Base-by-base conservation (phyloP, 2,329 filamentous ascomycete species). In the Myriosclerotinia scirpicola region DNA sequence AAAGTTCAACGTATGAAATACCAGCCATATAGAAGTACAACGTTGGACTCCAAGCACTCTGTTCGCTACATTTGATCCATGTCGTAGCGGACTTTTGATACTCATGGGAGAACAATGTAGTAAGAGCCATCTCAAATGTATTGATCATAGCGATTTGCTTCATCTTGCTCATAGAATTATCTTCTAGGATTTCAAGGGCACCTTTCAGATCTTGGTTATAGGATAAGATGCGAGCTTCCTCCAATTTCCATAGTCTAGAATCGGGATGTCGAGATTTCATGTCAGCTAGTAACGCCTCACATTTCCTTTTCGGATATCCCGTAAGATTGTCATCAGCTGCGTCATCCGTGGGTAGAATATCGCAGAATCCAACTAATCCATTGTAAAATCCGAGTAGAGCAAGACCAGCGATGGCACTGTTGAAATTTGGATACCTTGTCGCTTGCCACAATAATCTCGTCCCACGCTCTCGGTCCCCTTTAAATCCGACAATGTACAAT, bases 1-100 rank as follows among this genome's bases (percentile, higher is more conserved):
- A 98, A 6, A 92, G 81, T 73, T 95, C 92, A 1, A 98, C 79
- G 71, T 96, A 88, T 0, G 90, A 89, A 15, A 85, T 84, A 9
- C 89, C 95, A 1, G 91, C 90, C 70, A 96, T 90, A 79, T 93
- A 98, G 76, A 92, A 92, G 79, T 99, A 98, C 64, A 98, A 77
- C 0, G 89, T 87, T 63, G 93, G 92, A 66, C 90, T 93, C 95
- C 95, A 98, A 72, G 91, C 91, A 78, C 97, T 97, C 65, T 95
- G 83, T 65, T 91, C 88, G 14, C 91, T 81, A 71, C 91, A 93
- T 70, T 85, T 76, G 52, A 93, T 78, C 78, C 97, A 98, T 0
- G 87, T 84, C 66, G 89, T 83, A 3, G 91, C 86, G 78, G 91
- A 93, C 5, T 88, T 82, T 9, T 85, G 78, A 80, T 94, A 97